Evolutionary conservation across 352 stramenopile species (phyloP).

Genomic region (Aphanomyces cochlioides): DNA sequence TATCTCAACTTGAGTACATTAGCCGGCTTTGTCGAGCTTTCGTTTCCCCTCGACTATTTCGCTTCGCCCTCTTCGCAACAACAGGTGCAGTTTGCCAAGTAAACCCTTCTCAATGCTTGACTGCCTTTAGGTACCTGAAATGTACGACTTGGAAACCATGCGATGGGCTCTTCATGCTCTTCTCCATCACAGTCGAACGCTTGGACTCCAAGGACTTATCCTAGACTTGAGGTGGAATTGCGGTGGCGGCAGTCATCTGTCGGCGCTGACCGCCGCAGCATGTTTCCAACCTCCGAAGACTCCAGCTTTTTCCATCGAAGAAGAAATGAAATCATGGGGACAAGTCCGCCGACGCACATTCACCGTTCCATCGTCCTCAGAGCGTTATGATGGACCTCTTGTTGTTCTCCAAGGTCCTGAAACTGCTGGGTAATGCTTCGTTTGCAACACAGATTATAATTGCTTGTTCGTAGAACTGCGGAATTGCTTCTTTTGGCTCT

Average conservation of each 20-base stretch:
- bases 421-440: constrained; percentile 58
- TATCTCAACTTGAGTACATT: constrained; percentile 71
- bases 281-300: constrained; percentile 58
- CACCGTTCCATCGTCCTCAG: neutral
- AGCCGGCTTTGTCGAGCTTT: constrained; percentile 78
- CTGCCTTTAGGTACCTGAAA: constrained; percentile 50
- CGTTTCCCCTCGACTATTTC: constrained; percentile 62
- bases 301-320: constrained; percentile 34
- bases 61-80: constrained; percentile 42
- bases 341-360: constrained; percentile 14
- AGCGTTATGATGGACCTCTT: constrained; percentile 53
- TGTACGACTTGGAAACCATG: constrained; percentile 85
- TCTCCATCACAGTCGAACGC: constrained; percentile 50
- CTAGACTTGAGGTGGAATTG: constrained; percentile 73
- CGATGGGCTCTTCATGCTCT: constrained; percentile 82
- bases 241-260: constrained; percentile 60
- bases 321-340: constrained; percentile 19
- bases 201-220: constrained; percentile 55
- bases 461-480: constrained; percentile 44
- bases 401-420: constrained; percentile 70
- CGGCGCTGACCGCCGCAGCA: constrained; percentile 59
- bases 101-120: neutral
- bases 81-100: neutral
- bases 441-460: neutral
- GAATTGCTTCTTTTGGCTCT: constrained; percentile 68